Evolutionary conservation across 225 moss, liverwort and hornwort species (phyloP).

Genomic region (Asterella californica): DNA sequence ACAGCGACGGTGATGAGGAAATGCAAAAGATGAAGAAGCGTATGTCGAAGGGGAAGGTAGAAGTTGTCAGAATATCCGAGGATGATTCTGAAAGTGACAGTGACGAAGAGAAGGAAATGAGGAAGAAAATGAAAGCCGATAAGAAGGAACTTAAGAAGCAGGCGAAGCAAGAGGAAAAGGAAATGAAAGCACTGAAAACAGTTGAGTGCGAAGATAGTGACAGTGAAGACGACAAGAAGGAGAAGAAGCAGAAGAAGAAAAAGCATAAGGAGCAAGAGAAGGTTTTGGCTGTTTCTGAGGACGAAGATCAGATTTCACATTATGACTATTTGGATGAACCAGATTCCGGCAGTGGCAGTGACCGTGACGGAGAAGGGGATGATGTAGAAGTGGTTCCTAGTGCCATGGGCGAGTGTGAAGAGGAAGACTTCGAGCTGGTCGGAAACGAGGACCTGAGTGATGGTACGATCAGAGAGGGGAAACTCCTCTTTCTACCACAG

Average conservation of each 20-base stretch:
- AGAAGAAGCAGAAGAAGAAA: conserved; percentile 4
- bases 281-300: neutral
- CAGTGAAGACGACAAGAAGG: conserved; percentile 8
- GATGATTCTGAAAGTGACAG: conserved; percentile 27
- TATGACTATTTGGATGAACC: no score
- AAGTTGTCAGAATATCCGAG: neutral
- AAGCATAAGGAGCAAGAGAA: neutral
- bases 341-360: conserved; percentile 5
- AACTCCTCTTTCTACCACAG: neutral
- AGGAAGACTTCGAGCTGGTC: conserved; percentile 30
- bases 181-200: neutral
- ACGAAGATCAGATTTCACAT: neutral
- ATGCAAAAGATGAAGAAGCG: conserved; percentile 16
- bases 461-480: conserved; percentile 31
- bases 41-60: neutral
- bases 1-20: conserved; percentile 19
- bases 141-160: conserved; percentile 22
- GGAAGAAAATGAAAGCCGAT: conserved; percentile 14
- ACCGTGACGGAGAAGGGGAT: conserved; percentile 14
- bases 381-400: conserved; percentile 14
- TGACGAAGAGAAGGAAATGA: conserved; percentile 25
- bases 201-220: conserved; percentile 13
- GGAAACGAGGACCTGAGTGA: conserved; percentile 38
- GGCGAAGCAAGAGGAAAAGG: conserved; percentile 9
- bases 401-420: conserved; percentile 10